Evolutionary conservation across 208 protist genomes (phyloP).

Genomic region (Trypanosoma mega): DNA sequence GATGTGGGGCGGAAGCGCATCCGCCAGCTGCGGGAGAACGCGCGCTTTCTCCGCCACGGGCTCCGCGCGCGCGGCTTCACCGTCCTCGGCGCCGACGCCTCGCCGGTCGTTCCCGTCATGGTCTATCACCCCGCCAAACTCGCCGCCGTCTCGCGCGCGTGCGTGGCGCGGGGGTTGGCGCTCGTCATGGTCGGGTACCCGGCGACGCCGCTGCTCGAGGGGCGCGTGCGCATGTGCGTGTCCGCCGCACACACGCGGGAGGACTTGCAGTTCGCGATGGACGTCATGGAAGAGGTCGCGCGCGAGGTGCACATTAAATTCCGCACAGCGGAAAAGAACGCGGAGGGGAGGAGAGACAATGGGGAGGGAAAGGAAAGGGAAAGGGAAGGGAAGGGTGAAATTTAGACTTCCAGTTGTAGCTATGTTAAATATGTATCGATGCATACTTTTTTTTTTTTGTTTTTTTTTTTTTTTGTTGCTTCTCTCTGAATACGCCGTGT

Average conservation of each 20-base stretch:
- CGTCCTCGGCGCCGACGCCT: constrained; percentile 90
- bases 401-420: not conserved
- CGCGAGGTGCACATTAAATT: constrained; percentile 74
- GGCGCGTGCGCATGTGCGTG: constrained; percentile 92
- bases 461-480: constrained; percentile 3
- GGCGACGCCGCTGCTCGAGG: constrained; percentile 92
- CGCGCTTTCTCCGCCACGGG: constrained; percentile 80
- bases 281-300: constrained; percentile 86
- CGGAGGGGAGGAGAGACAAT: not conserved
- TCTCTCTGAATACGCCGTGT: too few relatives aligned
- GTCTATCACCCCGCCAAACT: constrained; percentile 94
- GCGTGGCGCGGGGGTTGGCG: constrained; percentile 87
- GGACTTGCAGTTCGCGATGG: constrained; percentile 89
- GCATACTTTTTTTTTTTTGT: constrained; percentile 12
- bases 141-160: constrained; percentile 79
- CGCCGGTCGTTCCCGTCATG: constrained; percentile 96
- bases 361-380: constrained; percentile 8
- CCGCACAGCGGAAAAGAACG: constrained; percentile 25
- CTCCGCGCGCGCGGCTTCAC: constrained; percentile 75
- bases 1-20: constrained; percentile 80
- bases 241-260: constrained; percentile 94
- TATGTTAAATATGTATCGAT: constrained; percentile 4
- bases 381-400: not conserved
- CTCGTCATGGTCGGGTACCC: constrained; percentile 98
- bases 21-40: constrained; percentile 80